Conservation (phyloP, 805 yeast species). For the Cyberlindnera japonica region DNA sequence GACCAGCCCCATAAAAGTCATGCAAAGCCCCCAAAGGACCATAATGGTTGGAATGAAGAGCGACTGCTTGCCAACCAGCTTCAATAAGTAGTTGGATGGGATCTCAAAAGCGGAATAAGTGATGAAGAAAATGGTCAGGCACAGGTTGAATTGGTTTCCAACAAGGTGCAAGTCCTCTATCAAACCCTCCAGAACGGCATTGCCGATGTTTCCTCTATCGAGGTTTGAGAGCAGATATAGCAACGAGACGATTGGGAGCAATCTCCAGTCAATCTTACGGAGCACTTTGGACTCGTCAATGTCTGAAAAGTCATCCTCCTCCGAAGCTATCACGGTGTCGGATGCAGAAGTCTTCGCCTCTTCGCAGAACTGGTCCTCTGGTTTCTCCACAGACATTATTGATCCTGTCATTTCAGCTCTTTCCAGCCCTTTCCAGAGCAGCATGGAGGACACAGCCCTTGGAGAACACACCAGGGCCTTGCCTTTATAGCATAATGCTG, state of each 20-base stretch:
- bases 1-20: constrained; percentile 20
- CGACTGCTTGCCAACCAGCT: constrained; percentile 13
- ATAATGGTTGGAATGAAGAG: constrained; percentile 15
- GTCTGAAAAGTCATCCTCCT: constrained; percentile 12
- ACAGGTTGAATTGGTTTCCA: constrained; percentile 15
- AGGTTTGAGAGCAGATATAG: constrained; percentile 18
- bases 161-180: constrained; percentile 12
- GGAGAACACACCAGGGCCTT: background rate
- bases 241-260: constrained; percentile 16
- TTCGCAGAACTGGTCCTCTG: constrained; percentile 6
- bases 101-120: constrained; percentile 19
- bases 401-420: background rate
- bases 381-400: constrained; percentile 3
- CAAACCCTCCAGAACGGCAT: constrained; percentile 8
- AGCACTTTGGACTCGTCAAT: constrained; percentile 13
- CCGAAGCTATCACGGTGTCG: background rate
- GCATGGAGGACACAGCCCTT: background rate
- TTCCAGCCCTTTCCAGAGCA: too few relatives aligned
- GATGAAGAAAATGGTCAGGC: constrained; percentile 16
- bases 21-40: constrained; percentile 17
- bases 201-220: constrained; percentile 16
- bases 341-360: background rate
- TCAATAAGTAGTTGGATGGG: constrained; percentile 18
- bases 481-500: background rate
- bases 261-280: constrained; percentile 16